Base-by-base conservation (phyloP, 169 alveolate species). In the Hepatocystis sp. region DNA sequence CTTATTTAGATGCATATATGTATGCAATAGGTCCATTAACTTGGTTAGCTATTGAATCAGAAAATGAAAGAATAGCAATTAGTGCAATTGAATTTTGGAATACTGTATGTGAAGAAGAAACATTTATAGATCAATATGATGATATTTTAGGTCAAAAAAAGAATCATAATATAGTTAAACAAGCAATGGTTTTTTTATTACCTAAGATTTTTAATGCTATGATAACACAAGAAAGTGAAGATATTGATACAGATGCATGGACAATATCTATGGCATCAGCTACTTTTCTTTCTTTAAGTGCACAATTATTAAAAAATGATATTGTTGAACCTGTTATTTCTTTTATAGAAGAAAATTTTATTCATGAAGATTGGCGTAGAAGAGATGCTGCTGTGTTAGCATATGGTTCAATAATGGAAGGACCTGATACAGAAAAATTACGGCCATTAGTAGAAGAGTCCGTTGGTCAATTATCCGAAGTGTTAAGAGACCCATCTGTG, bases 321-420 rank as follows among this genome's bases (percentile, higher is more conserved):
- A 95, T 96, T 8, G 91, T 96, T 30, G 95, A 91, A 65, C 95
- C 97, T 8, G 97, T 94, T 44, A 91, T 96, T 19, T 91, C 94
- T 46, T 96, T 95, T 58, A 95, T 96, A 55, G 93, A 94, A 63
- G 92, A 90, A 23, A 95, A 96, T 90, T 96, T 95, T 67, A 55
- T 88, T 58, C 92, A 93, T 84, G 84, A 95, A 21, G 93, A 93
- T 86, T 96, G 98, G 98, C 93, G 93, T 61, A 84, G 92, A 61
- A 93, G 98, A 40, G 98, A 96, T 91, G 98, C 98, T 4, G 98
- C 98, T 8, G 96, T 96, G 23, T 84, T 96, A 47, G 98, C 97
- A 1, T 95, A 95, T 84, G 98, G 98, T 28, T 94, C 94, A 46
- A 93, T 96, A 47, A 91, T 96, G 96, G 98, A 96, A 89, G 98